Evolutionary conservation across 495 filamentous ascomycete species (phyloP).

Genomic region (Daldinia concentrica): DNA sequence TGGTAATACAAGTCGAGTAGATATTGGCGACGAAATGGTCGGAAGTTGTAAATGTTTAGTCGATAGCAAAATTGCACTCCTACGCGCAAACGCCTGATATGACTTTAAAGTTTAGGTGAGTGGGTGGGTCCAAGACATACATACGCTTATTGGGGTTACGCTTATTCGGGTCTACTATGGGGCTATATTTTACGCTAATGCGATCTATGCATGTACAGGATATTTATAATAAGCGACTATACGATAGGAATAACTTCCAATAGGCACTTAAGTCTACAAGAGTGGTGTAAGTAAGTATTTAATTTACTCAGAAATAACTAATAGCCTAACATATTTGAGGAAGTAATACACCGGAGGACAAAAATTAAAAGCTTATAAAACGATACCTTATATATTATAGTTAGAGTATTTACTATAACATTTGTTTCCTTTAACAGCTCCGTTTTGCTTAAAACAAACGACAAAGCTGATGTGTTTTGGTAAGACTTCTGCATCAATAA

Average conservation of each 20-base stretch:
- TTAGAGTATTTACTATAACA: not conserved
- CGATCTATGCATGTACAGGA: not conserved
- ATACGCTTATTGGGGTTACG: not conserved
- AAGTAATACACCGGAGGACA: too few species aligned
- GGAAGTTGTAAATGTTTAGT: slow-evolving; percentile 16
- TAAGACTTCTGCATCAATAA: not conserved
- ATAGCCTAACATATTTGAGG: too few species aligned
- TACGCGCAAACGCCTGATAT: slow-evolving; percentile 37
- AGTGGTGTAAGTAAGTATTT: too few species aligned
- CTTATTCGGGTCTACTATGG: slow-evolving; percentile 1
- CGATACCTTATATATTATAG: not conserved
- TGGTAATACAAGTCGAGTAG: slow-evolving; percentile 14
- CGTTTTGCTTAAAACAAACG: not conserved
- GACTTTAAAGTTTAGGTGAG: slow-evolving; percentile 26
- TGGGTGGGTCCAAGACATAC: slow-evolving; percentile 20
- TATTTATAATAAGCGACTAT: not conserved
- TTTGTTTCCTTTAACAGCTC: not conserved
- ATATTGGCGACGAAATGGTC: slow-evolving; percentile 8
- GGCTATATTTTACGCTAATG: not conserved
- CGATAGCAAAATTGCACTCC: slow-evolving; percentile 32
- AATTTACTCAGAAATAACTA: not conserved
- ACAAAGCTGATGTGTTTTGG: not conserved
- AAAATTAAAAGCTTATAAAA: not conserved
- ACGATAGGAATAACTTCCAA: not conserved
- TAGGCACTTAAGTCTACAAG: too few species aligned